Base-by-base conservation (phyloP, 805 yeast genomes). In the Metschnikowia arizonensis region DNA sequence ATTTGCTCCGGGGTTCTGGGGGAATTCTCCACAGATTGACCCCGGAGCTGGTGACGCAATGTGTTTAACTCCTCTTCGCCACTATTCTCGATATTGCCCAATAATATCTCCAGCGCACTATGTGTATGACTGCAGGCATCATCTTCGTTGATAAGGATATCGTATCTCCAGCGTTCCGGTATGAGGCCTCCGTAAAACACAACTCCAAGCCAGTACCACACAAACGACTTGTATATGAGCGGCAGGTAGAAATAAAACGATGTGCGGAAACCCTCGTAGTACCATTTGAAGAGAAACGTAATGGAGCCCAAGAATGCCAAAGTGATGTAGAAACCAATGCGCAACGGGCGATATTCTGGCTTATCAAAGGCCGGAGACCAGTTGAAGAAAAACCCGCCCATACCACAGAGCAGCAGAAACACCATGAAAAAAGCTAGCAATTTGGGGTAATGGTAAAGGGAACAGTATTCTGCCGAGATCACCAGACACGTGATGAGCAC, bases 281-380 rank as follows among this genome's bases (percentile, higher is more conserved):
- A 67, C 29, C 75, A 68, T 37, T 82, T 71, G 48, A 78, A 77
- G 19, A 79, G 49, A 42, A 83, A 81, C 2, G 96, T 79, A 2
- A 83, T 62, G 11, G 76, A 72, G 2, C 98, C 98, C 44, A 88
- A 69, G 2, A 77, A 74, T 0, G 97, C 88, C 47, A 91, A 73
- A 3, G 89, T 76, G 19, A 88, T 72, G 62, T 88, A 91, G 54
- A 91, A 91, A 10, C 78, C 72, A 46, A 93, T 87, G 53, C 98
- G 73, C 46, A 88, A 66, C 4, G 84, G 81, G 50, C 96, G 74
- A 50, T 88, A 80, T 58, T 88, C 95, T 3, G 96, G 96, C 45
- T 79, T 76, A 63, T 93, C 98, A 63, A 93, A 91, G 53, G 72
- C 76, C 3, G 96, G 91, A n/a, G 89, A 81, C 96, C 98, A 91